Base-by-base conservation (phyloP, 306 rosid species). In the Corylus avellana region DNA sequence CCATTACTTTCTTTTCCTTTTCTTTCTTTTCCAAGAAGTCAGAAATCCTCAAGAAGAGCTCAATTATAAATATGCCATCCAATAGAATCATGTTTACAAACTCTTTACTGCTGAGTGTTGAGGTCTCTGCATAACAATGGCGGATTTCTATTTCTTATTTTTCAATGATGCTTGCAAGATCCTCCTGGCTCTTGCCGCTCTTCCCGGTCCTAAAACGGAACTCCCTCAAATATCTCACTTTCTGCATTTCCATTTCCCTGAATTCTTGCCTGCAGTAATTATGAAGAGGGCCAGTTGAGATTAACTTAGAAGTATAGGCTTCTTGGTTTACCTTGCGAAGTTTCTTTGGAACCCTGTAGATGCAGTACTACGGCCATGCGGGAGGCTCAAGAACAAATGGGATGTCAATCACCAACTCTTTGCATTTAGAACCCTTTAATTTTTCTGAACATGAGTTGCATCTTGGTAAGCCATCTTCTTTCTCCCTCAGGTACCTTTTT, bases 21-120 rank as follows among this genome's bases (percentile, higher is more conserved):
- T 39, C 44, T 5, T 12, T 47, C 0, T 47, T 82, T 1, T 77
- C n/a, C n/a, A n/a, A n/a, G n/a, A n/a, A n/a, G n/a, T n/a, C 75
- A 0, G 4, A 63, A 47, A 71, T 85, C 53, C 83, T 78, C 57
- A 84, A 12, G 10, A 91, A 61, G 32, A 91, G 90, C 78, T 79
- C 88, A 55, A 82, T 29, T 25, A 85, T 76, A 81, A 85, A 85
- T 69, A 77, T 20, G 8, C 79, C 82, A 54, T 85, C 88, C 9
- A 49, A 54, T 16, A 22, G 1, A 49, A 72, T 62, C 73, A 79
- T 51, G 3, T 20, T 58, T 18, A 50, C 50, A 35, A 59, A 79
- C 11, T 54, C 53, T 3, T 48, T n/a, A 7, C 17, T 58, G 12
- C 7, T 12, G 55, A 48, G 44, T 12, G 47, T 12, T 32, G 42